Evolutionary conservation across 2,329 filamentous ascomycete species (phyloP), one percentile per base, ranked within the genome.

Genomic region (Neonectria neomacrospora): DNA sequence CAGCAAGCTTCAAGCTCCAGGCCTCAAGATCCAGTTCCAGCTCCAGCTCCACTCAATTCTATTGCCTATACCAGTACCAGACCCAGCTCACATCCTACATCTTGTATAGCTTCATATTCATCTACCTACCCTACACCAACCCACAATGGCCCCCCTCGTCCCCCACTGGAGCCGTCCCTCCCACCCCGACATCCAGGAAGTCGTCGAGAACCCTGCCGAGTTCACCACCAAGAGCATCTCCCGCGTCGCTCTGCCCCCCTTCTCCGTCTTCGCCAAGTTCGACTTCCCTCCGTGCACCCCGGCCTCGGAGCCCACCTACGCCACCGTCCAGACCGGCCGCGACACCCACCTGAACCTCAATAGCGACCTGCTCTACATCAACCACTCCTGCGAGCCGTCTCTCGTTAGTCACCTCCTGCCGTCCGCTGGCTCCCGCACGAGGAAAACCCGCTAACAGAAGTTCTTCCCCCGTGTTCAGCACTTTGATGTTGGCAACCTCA

Each of bases 351-450:
- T 90, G 70, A 84, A 86, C 71, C 79, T 91, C 45, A 90, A 91
- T 79, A 89, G 85, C 71, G 88, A 90, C 72, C 74, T 91, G 73
- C 75, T 91, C 48, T 91, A 90, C 77, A 87, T 90, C 68, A 91
- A 91, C 76, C 88, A 91, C 78, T 88, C 86, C 5, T 91, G 88
- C 77, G 86, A 88, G 71, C 88, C 88, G 23, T 87, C 86, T 73
- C 81, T 91, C 63, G 87, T 89, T 65, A 80, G 85, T 85, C 48
- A 65, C 23, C 5, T 28, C 65, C 58, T 63, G 55, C 66, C 50
- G 23, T 22, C 45, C 5, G 18, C 3, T 5, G 6, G 10, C 26
- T 41, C 28, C 42, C 5, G 11, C 9, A 6, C 32, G 20, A 8
- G 16, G 34, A 20, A 37, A 10, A 4, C 23, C 51, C 44, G 28